Evolutionary conservation across 352 stramenopile genomes (phyloP), one percentile per base, ranked within the genome.

Genomic region (Elongisporangium prolatum): DNA sequence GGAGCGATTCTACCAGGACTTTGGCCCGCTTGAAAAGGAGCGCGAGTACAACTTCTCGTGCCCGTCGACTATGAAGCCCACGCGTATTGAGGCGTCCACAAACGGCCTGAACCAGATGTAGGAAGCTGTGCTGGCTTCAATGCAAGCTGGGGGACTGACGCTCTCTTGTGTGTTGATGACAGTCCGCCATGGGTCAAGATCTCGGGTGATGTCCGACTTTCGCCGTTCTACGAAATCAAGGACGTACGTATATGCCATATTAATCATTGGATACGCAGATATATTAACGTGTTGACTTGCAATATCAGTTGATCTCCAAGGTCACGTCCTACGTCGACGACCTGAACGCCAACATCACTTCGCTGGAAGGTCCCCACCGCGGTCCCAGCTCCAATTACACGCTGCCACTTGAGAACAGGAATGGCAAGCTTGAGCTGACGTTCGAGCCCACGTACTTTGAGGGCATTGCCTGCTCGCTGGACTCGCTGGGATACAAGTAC

Each of bases 191-290:
- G 90, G 76, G 77, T 84, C 10, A 96, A 94, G 59, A 80, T 98
- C 60, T 88, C 87, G 18, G 92, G 92, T 38, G 92, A 98, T 54
- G 89, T 96, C 40, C 87, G 92, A 38, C 63, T 97, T 13, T 95
- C 86, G 47, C 92, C 92, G 8, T 98, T 98, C 67, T 98, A 98
- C 72, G 80, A 96, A 28, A 86, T 97, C 64, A 72, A 92, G 59
- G 83, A 95, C 56, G 84, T 95, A 82, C 50, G 80, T 71, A 50
- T 61, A 17, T 9, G 4, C 14, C 14, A 0, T 34, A n/a, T 25
- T 18, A 22, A 38, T 4, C 47, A 3, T 25, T n/a, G n/a, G n/a
- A n/a, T n/a, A n/a, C n/a, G 18, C 25, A 21, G 22, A 25, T 52
- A 5, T 38, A 10, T 20, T 56, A n/a, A 38, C 47, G 21, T 63